A percentile compares a stretch with the other conserved stretches of the same genome.
phyloP scores from a whole-genome alignment of 768 basidiomycete genomes.

The Boletus sp. region DNA sequence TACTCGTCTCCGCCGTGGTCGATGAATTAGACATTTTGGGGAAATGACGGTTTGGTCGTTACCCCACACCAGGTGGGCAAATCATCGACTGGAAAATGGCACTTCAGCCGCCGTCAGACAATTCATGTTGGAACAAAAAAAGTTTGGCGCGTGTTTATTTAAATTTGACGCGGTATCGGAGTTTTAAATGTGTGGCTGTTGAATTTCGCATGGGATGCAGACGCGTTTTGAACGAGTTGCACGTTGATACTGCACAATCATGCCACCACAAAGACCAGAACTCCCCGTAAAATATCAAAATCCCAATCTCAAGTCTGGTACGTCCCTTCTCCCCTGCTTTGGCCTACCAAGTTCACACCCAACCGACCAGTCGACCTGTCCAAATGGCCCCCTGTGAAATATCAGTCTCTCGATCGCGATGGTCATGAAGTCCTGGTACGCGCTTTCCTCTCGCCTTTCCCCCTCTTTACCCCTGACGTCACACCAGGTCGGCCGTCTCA shows the following conservation, averaged over 20 bases:
- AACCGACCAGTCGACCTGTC: slow-evolving; percentile 35
- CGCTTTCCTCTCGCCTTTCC: not conserved
- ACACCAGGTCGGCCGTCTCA: slow-evolving; percentile 79
- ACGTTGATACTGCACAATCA: slow-evolving; percentile 18
- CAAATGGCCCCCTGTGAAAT: slow-evolving; percentile 76
- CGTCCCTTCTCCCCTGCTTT: slow-evolving; percentile 11
- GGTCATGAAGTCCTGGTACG: slow-evolving; percentile 82
- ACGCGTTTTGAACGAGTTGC: slow-evolving; percentile 35
- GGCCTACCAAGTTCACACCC: not conserved
- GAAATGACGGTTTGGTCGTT: too few species aligned
- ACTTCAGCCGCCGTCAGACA: too few species aligned
- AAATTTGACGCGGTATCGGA: slow-evolving; percentile 28
- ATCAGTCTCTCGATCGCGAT: slow-evolving; percentile 87
- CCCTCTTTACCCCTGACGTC: slow-evolving; percentile 20
- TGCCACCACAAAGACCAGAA: slow-evolving; percentile 47
- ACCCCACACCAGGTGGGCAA: too few species aligned
- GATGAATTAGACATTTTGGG: too few species aligned
- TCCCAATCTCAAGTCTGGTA: slow-evolving; percentile 46
- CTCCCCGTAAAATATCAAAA: slow-evolving; percentile 53
- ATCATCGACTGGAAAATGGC: too few species aligned
- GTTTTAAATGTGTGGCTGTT: slow-evolving; percentile 32
- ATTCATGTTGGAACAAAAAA: too few species aligned
- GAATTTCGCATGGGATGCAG: slow-evolving; percentile 27
- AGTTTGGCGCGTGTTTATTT: not conserved
- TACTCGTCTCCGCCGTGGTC: too few species aligned